Evolutionary conservation across 768 basidiomycete species (phyloP).

Genomic region (Paxillus rubicundulus): DNA sequence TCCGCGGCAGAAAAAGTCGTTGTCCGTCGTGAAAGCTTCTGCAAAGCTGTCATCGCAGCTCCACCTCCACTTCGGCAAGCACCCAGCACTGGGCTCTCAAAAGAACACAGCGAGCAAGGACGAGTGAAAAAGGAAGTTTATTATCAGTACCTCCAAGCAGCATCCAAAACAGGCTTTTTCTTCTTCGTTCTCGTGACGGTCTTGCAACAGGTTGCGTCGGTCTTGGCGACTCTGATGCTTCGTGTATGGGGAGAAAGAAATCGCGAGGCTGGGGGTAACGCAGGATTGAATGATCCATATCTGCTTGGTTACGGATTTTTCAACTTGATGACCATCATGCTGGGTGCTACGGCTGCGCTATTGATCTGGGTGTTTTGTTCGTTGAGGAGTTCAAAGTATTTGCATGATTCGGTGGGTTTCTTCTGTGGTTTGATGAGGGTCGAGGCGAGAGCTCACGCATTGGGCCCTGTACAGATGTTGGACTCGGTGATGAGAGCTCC

Average conservation of each 20-base stretch:
- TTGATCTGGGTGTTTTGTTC: constrained; percentile 78
- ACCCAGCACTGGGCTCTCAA: constrained; percentile 47
- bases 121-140: constrained; percentile 79
- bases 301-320: constrained; percentile 67
- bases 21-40: constrained; percentile 53
- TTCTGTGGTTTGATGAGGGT: neutral
- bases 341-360: constrained; percentile 55
- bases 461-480: constrained; percentile 57
- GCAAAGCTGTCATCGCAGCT: constrained; percentile 50
- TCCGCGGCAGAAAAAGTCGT: constrained; percentile 55
- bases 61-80: constrained; percentile 38
- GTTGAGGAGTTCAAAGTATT: constrained; percentile 64
- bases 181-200: constrained; percentile 60
- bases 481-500: constrained; percentile 79
- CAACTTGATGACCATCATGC: constrained; percentile 53
- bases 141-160: constrained; percentile 71
- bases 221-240: constrained; percentile 64
- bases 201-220: constrained; percentile 54
- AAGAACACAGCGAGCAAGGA: constrained; percentile 79
- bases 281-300: constrained; percentile 53
- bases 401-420: constrained; percentile 70
- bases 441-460: neutral
- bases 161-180: constrained; percentile 68
- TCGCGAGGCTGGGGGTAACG: constrained; percentile 51
- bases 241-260: constrained; percentile 84